A percentile compares a stretch with the other conserved stretches of the same genome.
phyloP scores from a whole-genome alignment of 306 rosid species.

The Prunus salicina region DNA sequence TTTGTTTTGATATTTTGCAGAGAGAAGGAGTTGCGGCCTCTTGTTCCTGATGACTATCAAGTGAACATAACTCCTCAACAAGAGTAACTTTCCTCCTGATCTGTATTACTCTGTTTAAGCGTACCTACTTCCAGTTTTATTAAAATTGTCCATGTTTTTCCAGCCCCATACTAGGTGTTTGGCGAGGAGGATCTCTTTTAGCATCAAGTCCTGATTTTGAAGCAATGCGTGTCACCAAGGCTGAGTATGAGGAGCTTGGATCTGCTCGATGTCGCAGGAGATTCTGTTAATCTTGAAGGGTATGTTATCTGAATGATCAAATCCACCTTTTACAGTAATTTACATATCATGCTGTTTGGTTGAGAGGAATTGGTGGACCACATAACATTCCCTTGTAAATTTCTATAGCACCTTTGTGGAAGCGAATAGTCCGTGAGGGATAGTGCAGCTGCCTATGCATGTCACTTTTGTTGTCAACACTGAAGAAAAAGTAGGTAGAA shows the following conservation, averaged over 20 bases:
- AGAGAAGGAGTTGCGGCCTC: conserved; percentile 90
- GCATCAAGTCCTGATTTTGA: conserved; percentile 94
- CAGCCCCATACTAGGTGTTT: conserved; percentile 83
- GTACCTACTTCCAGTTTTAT: neutral
- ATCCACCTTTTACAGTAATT: conserved; percentile 3
- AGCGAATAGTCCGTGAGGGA: neutral
- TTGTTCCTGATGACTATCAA: conserved; percentile 79
- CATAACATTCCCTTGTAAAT: neutral
- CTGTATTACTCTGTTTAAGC: neutral
- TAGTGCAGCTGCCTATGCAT: neutral
- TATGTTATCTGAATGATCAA: neutral
- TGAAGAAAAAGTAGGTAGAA: neutral
- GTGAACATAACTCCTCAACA: conserved; percentile 83
- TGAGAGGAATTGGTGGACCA: neutral
- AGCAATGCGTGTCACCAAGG: conserved; percentile 90
- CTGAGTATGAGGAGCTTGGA: conserved; percentile 96
- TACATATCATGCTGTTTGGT: neutral
- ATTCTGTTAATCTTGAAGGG: conserved; percentile 38
- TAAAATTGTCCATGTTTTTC: conserved; percentile 20
- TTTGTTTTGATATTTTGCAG: conserved; percentile 36
- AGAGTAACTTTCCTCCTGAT: conserved; percentile 52
- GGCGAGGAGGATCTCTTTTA: conserved; percentile 91
- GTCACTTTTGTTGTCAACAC: neutral
- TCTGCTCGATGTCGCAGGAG: conserved; percentile 93
- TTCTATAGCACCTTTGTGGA: neutral